Percentiles rank a stretch among this genome's conserved stretches.
phyloP scores from a whole-genome alignment of 106 monocot genomes.

The Platanthera guangdongensis region DNA sequence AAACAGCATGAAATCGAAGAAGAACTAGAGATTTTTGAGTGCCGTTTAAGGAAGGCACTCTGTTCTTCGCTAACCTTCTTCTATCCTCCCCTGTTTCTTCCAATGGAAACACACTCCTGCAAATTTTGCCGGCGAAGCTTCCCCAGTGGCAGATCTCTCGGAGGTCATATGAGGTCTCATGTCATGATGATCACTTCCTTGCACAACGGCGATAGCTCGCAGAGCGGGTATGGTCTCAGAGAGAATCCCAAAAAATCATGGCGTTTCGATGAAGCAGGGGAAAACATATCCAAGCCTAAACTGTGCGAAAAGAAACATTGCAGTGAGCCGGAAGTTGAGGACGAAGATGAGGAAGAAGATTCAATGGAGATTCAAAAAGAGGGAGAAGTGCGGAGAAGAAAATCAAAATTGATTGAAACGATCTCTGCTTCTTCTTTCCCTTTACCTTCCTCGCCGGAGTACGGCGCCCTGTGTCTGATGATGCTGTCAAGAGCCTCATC shows the following conservation, averaged over 20 bases:
- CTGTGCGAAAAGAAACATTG: not conserved
- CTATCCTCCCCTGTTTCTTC: not conserved
- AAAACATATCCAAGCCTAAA: not conserved
- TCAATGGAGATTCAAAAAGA: not conserved
- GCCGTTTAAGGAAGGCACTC: not conserved
- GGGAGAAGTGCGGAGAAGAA: not conserved
- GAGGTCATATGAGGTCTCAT: slow-evolving; percentile 59
- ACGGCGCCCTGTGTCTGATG: slow-evolving; percentile 8
- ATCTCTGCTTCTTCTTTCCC: not conserved
- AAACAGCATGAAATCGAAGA: not conserved
- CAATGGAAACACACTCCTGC: slow-evolving; percentile 26
- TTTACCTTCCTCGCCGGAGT: not conserved
- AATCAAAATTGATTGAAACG: not conserved
- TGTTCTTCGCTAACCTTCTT: not conserved
- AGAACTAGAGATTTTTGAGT: slow-evolving; percentile 2
- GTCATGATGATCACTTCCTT: not conserved
- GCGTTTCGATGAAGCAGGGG: not conserved
- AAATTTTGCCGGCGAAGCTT: slow-evolving; percentile 36
- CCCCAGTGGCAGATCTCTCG: slow-evolving; percentile 32
- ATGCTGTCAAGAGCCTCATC: slow-evolving; percentile 12
- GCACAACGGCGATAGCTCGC: not conserved
- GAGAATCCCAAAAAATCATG: slow-evolving; percentile 13
- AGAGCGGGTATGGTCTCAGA: slow-evolving; percentile 7
- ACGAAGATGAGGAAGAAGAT: not conserved
- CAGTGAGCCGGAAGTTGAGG: slow-evolving; percentile 6